phyloP scores from a whole-genome alignment of 768 basidiomycete genomes.

The Tricholoma furcatifolium region DNA sequence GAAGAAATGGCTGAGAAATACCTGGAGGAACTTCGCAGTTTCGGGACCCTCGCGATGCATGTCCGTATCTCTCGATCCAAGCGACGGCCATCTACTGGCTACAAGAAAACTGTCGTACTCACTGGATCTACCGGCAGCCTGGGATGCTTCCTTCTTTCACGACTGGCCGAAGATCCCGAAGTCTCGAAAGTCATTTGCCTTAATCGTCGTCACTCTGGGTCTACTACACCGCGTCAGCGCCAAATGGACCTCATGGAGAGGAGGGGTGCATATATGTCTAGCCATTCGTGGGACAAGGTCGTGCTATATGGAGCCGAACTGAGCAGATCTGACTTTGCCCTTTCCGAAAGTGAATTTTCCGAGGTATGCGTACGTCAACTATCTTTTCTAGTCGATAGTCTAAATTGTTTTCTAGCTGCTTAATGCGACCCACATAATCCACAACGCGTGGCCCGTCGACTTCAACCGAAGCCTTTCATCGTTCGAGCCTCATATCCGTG shows the following conservation, averaged over 20 bases:
- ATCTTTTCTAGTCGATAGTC: neutral
- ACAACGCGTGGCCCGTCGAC: slow-evolving; percentile 45
- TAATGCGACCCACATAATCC: slow-evolving; percentile 28
- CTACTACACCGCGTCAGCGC: slow-evolving; percentile 18
- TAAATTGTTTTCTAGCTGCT: slow-evolving; percentile 20
- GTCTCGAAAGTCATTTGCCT: slow-evolving; percentile 31
- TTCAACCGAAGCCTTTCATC: slow-evolving; percentile 40
- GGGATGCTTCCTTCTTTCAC: slow-evolving; percentile 31
- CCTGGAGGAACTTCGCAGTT: slow-evolving; percentile 7
- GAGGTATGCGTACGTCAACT: slow-evolving; percentile 18
- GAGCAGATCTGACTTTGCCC: slow-evolving; percentile 23
- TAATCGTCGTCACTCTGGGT: slow-evolving; percentile 21
- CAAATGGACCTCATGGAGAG: slow-evolving; percentile 30
- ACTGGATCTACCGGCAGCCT: slow-evolving; percentile 40
- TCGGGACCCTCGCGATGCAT: slow-evolving; percentile 11
- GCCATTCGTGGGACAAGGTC: slow-evolving; percentile 28
- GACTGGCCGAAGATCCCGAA: slow-evolving; percentile 22
- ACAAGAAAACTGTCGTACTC: slow-evolving; percentile 27
- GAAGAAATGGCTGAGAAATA: slow-evolving; percentile 29
- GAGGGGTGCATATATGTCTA: slow-evolving; percentile 25
- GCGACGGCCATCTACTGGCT: slow-evolving; percentile 3
- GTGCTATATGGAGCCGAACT: slow-evolving; percentile 26
- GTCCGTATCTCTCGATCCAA: slow-evolving; percentile 12
- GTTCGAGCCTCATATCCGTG: slow-evolving; percentile 39
- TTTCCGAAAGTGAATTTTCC: slow-evolving; percentile 21